phyloP scores from a whole-genome alignment of 2,329 filamentous ascomycete genomes.

The Fusarium pilosicola region DNA sequence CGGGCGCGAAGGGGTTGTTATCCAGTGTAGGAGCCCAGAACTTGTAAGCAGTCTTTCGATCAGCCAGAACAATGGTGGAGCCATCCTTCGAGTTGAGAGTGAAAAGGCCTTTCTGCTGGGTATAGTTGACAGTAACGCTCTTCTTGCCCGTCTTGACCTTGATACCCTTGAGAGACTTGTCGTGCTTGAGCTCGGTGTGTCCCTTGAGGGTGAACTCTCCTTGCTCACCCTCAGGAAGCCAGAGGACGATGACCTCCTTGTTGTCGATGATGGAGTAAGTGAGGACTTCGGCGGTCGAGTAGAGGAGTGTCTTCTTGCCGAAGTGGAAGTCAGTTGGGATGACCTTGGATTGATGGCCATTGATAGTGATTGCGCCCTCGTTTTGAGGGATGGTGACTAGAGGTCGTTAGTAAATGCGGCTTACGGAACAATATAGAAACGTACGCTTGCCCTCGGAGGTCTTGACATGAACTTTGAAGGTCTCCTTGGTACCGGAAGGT shows the following conservation, averaged over 20 bases:
- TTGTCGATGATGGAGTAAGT: slow-evolving; percentile 61
- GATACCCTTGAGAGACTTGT: slow-evolving; percentile 51
- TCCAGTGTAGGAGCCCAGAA: slow-evolving; percentile 66
- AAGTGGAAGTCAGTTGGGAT: slow-evolving; percentile 68
- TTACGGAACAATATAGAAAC: rapidly evolving
- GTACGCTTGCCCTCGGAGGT: slow-evolving; percentile 61
- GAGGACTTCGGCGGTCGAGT: slow-evolving; percentile 65
- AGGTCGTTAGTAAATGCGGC: background rate
- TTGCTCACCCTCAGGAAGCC: slow-evolving; percentile 63
- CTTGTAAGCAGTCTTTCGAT: slow-evolving; percentile 63
- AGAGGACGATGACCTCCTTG: slow-evolving; percentile 60
- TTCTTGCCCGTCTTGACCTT: slow-evolving; percentile 53
- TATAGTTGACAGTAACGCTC: slow-evolving; percentile 58
- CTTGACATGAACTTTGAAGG: slow-evolving; percentile 64
- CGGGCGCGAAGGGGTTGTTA: slow-evolving; percentile 56
- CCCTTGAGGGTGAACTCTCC: slow-evolving; percentile 64
- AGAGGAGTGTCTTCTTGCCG: slow-evolving; percentile 61
- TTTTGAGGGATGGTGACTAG: slow-evolving; percentile 62
- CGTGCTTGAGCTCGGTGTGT: slow-evolving; percentile 16
- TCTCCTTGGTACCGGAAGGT: slow-evolving; percentile 59
- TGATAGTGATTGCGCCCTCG: slow-evolving; percentile 59
- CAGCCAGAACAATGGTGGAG: slow-evolving; percentile 61
- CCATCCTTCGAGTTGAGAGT: slow-evolving; percentile 59
- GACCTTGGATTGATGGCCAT: slow-evolving; percentile 71
- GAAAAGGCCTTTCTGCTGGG: slow-evolving; percentile 59